Percentiles rank a stretch among this genome's conserved stretches.
These are phyloP conservation scores for Buddleja alternifolia DNA, from an alignment of 257 asterid genomes.

Conservation along the genomic window DNA sequence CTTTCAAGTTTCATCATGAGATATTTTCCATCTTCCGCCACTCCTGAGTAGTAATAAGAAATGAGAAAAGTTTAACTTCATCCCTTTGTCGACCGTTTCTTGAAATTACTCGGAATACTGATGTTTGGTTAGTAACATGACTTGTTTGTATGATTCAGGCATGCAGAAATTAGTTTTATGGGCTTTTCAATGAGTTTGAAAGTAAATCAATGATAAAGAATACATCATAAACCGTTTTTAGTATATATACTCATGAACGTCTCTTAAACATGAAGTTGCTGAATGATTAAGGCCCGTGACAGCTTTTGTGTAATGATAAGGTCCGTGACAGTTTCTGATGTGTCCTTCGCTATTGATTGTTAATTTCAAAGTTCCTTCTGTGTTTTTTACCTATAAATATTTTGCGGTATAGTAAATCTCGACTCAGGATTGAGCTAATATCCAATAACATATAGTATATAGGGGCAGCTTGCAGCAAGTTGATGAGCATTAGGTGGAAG, in stretches of 20 bases:
- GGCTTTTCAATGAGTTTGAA: conserved; percentile 9
- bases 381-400: background rate
- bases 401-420: background rate
- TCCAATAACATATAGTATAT: background rate
- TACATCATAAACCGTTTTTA: background rate
- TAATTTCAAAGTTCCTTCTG: background rate
- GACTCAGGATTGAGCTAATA: background rate
- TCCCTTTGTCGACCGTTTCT: background rate
- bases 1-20: conserved; percentile 92
- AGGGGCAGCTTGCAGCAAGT: conserved; percentile 22
- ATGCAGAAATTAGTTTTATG: conserved; percentile 10
- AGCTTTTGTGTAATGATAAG: too few relatives aligned
- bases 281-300: too few relatives aligned
- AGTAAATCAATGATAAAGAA: conserved; percentile 22
- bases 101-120: conserved; percentile 16
- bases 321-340: too few relatives aligned
- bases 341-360: background rate
- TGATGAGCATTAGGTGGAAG: conserved; percentile 32
- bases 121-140: background rate
- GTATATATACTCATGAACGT: too few relatives aligned
- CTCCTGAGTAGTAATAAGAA: conserved; percentile 31
- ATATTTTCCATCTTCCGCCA: conserved; percentile 53
- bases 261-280: too few relatives aligned
- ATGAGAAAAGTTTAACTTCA: conserved; percentile 18
- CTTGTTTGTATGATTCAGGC: conserved; percentile 7